These are phyloP conservation scores for Nakazawaea peltata DNA, from an alignment of 805 yeast species.

Conservation along the genomic window DNA sequence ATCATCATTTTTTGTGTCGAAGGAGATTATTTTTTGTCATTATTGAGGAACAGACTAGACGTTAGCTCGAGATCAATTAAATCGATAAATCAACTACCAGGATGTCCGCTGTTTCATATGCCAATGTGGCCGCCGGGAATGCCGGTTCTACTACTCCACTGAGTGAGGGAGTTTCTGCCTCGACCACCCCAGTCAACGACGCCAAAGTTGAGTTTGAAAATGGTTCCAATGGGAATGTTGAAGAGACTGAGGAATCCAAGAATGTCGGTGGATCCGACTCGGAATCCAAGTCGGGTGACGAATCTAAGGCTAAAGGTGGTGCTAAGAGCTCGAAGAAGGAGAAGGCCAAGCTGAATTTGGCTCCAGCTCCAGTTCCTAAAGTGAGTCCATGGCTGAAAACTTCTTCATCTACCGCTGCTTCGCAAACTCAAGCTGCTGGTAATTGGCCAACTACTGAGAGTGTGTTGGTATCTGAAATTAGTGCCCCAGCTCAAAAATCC, in stretches of 20 bases:
- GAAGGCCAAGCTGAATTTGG: conserved; percentile 26
- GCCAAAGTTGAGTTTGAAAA: conserved; percentile 2
- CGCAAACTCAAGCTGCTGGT: conserved; percentile 17
- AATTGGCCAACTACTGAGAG: conserved; percentile 30
- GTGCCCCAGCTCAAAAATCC: conserved; percentile 14
- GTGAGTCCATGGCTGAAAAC: conserved; percentile 52
- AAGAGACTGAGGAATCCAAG: background rate
- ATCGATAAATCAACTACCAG: too few relatives aligned
- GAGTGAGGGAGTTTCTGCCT: conserved; percentile 12
- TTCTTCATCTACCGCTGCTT: conserved; percentile 14
- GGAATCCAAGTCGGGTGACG: too few relatives aligned
- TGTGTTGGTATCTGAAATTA: conserved; percentile 17
- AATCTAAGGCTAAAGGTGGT: too few relatives aligned
- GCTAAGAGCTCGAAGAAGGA: conserved; percentile 14
- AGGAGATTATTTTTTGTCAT: too few relatives aligned
- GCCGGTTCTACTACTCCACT: conserved; percentile 16
- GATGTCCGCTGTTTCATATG: conserved; percentile 17
- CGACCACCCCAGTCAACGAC: conserved; percentile 8
- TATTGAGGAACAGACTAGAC: too few relatives aligned
- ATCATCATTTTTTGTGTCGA: too few relatives aligned
- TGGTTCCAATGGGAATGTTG: background rate
- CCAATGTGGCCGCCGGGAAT: conserved; percentile 13
- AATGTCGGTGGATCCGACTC: too few relatives aligned
- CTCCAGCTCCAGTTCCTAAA: conserved; percentile 62
- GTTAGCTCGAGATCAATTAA: too few relatives aligned